Base-by-base conservation (phyloP, 2,329 filamentous ascomycete genomes). In the Colletotrichum nymphaeae region DNA sequence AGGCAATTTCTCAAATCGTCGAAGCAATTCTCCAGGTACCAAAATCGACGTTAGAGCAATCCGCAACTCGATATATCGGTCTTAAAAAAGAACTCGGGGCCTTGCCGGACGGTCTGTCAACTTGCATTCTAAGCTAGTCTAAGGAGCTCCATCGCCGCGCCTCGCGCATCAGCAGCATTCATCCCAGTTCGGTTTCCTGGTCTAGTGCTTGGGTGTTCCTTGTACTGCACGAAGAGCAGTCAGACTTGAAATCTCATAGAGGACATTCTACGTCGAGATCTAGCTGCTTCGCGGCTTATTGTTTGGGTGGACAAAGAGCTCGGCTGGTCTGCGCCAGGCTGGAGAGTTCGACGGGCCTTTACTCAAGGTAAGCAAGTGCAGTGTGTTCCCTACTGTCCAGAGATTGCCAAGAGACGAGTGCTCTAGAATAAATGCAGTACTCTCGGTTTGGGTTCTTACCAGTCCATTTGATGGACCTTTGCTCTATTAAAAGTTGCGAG, bases 121-220 rank as follows among this genome's bases (percentile, higher is more conserved):
- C 22, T 64, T 42, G 14, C 30, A 14, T 24, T 49, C 22, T 30
- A 12, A 24, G 16, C 59, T 53, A 14, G 6, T 30, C 16, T 42
- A 5, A 26, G 58, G 28, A 19, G 30, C n/a, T 49, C 16, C 59
- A 24, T 24, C 30, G 22, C 35, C 19, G 62, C 19, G 46, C 62
- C 35, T 37, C 5, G 35, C 53, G n/a, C 57, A 42, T 3, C 22
- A 26, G 46, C 71, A 73, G 62, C 71, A 63, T 66, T 71, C 60
- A 73, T 73, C 67, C 67, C 56, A 37, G 67, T 24, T 32, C 35
- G 30, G 37, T n/a, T 6, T 22, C 35, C 35, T 49, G 24, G 56
- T 30, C 26, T 28, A 62, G 19, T 71, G 46, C 67, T 65, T 71
- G 71, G 67, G 56, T 73, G 12, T 57, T 53, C 67, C 62, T 71